Conservation (phyloP, 768 basidiomycete genomes). For the Xerocomus brunneocitrinus region DNA sequence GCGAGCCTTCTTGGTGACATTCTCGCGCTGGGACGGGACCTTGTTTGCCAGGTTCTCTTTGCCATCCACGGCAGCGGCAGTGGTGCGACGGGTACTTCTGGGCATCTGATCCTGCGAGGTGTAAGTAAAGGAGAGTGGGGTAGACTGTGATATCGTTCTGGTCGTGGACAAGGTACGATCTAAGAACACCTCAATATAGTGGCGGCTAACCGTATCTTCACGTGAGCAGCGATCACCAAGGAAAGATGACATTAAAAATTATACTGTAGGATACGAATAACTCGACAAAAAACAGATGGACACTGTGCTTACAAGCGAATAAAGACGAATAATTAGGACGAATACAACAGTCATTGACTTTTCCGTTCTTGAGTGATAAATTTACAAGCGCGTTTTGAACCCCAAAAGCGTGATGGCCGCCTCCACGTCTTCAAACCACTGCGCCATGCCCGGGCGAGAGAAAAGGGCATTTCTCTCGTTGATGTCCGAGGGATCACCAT, state of each 20-base stretch:
- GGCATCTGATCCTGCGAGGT: slow-evolving; percentile 18
- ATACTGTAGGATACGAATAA: background rate
- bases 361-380: background rate
- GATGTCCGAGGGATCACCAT: slow-evolving; percentile 1
- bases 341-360: slow-evolving; percentile 7
- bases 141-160: slow-evolving; percentile 19
- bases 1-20: slow-evolving; percentile 25
- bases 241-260: background rate
- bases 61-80: background rate
- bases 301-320: slow-evolving; percentile 7
- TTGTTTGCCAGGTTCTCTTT: slow-evolving; percentile 15
- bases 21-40: background rate
- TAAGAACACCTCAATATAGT: background rate
- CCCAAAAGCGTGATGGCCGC: slow-evolving; percentile 35
- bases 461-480: background rate
- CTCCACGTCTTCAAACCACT: slow-evolving; percentile 32
- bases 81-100: slow-evolving; percentile 27
- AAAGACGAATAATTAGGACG: slow-evolving; percentile 28
- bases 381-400: slow-evolving; percentile 25
- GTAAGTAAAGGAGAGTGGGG: slow-evolving; percentile 7
- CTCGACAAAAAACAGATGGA: slow-evolving; percentile 8
- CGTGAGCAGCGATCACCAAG: slow-evolving; percentile 10
- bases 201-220: slow-evolving; percentile 25
- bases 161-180: background rate
- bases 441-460: slow-evolving; percentile 1